Evolutionary conservation across 169 alveolate genomes (phyloP).

Genomic region (Plasmodium ovale): DNA sequence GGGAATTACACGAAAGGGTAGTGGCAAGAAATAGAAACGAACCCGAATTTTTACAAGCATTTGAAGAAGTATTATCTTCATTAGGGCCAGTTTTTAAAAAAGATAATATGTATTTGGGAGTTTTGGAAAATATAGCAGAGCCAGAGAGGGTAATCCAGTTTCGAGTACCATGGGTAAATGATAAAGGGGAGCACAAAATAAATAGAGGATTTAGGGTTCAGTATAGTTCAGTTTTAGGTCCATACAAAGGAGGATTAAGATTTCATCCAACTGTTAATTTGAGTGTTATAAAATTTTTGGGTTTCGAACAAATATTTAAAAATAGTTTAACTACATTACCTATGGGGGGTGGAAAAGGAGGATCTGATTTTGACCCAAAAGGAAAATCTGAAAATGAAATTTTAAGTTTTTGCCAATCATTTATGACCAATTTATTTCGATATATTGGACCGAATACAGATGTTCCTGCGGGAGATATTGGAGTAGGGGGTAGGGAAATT

Average conservation of each 20-base stretch:
- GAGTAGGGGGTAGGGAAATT: conserved; percentile 90
- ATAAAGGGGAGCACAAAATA: conserved; percentile 83
- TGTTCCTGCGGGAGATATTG: conserved; percentile 93
- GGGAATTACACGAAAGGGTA: conserved; percentile 25
- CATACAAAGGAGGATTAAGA: conserved; percentile 92
- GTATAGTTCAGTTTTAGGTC: conserved; percentile 88
- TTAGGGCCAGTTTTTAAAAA: conserved; percentile 78
- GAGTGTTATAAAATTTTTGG: conserved; percentile 88
- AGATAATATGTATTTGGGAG: conserved; percentile 80
- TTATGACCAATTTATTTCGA: conserved; percentile 83
- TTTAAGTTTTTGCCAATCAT: conserved; percentile 86
- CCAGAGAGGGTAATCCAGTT: conserved; percentile 86
- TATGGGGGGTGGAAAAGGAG: conserved; percentile 93
- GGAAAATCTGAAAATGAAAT: conserved; percentile 89
- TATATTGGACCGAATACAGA: conserved; percentile 90
- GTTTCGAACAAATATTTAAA: conserved; percentile 90
- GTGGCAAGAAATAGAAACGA: conserved; percentile 27
- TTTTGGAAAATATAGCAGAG: conserved; percentile 82
- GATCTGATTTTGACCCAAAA: conserved; percentile 91
- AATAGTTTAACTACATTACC: conserved; percentile 89
- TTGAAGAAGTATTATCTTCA: conserved; percentile 78
- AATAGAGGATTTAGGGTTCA: conserved; percentile 90
- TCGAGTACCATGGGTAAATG: conserved; percentile 87
- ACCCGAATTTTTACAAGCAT: conserved; percentile 71
- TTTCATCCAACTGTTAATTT: conserved; percentile 89